Percentiles rank a stretch among this genome's conserved stretches.
These are phyloP conservation scores for Trametes sp. DNA, from an alignment of 1,284 basidiomycete species.

Conservation along the genomic window DNA sequence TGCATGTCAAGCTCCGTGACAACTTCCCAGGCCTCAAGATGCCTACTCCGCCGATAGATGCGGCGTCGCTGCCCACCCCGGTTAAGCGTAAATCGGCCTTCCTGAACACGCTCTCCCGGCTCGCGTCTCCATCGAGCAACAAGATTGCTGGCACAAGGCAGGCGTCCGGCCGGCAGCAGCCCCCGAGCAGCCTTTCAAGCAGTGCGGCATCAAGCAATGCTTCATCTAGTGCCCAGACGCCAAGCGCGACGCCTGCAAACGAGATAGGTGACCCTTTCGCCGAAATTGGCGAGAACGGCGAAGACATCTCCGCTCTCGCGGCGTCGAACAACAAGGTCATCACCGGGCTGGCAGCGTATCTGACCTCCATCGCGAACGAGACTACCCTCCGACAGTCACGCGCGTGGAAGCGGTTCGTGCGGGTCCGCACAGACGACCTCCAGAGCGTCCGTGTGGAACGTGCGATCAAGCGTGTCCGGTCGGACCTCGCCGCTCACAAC, in stretches of 20 bases:
- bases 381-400: slow-evolving; percentile 66
- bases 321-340: slow-evolving; percentile 55
- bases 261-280: slow-evolving; percentile 70
- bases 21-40: slow-evolving; percentile 60
- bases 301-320: slow-evolving; percentile 34
- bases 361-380: slow-evolving; percentile 80
- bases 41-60: slow-evolving; percentile 68
- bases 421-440: slow-evolving; percentile 85
- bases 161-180: slow-evolving; percentile 41
- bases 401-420: slow-evolving; percentile 86
- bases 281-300: slow-evolving; percentile 45
- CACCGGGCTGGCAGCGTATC: slow-evolving; percentile 79
- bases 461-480: slow-evolving; percentile 86
- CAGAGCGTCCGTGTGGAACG: slow-evolving; percentile 87
- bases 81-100: slow-evolving; percentile 82
- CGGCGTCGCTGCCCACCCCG: slow-evolving; percentile 57
- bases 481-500: slow-evolving; percentile 80
- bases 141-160: slow-evolving; percentile 48
- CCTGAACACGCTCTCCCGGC: slow-evolving; percentile 80
- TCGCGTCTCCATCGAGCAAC: slow-evolving; percentile 69
- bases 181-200: slow-evolving; percentile 28
- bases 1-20: slow-evolving; percentile 76
- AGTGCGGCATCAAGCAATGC: slow-evolving; percentile 42
- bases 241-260: slow-evolving; percentile 58
- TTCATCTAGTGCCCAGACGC: slow-evolving; percentile 50